phyloP scores from a whole-genome alignment of 306 rosid genomes.

The Corylus americana region DNA sequence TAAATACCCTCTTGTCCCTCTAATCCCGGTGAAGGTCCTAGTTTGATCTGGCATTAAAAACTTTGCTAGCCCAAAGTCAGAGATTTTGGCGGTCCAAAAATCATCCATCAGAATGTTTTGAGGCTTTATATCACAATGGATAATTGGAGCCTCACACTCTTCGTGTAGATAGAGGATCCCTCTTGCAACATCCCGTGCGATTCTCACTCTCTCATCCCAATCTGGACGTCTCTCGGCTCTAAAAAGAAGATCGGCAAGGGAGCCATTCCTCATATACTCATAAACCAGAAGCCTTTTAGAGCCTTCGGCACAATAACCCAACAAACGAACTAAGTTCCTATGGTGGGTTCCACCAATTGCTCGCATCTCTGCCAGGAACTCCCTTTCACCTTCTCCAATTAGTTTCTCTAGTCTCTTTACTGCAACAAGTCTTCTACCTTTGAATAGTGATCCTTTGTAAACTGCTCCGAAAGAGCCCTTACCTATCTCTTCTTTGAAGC shows the following conservation, averaged over 20 bases:
- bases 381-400: conserved; percentile 25
- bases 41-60: conserved; percentile 20
- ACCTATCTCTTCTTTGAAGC: conserved; percentile 25
- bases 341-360: conserved; percentile 26
- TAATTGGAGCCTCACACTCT: not conserved
- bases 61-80: conserved; percentile 11
- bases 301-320: not conserved
- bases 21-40: too few relatives aligned
- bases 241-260: conserved; percentile 11
- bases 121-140: conserved; percentile 17
- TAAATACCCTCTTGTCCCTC: too few relatives aligned
- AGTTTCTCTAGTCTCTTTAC: conserved; percentile 26
- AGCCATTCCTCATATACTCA: not conserved
- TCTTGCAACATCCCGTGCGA: too few relatives aligned
- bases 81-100: conserved; percentile 8
- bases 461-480: conserved; percentile 28
- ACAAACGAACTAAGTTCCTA: conserved; percentile 17
- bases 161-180: too few relatives aligned
- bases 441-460: conserved; percentile 10
- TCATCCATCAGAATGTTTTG: conserved; percentile 16
- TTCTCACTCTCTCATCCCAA: too few relatives aligned
- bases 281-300: too few relatives aligned
- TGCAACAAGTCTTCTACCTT: conserved; percentile 16
- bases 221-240: too few relatives aligned
- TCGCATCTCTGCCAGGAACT: conserved; percentile 23